Evolutionary conservation across 495 filamentous ascomycete genomes (phyloP), one percentile per base, ranked within the genome.

Genomic region (Aspergillus kassunensis): DNA sequence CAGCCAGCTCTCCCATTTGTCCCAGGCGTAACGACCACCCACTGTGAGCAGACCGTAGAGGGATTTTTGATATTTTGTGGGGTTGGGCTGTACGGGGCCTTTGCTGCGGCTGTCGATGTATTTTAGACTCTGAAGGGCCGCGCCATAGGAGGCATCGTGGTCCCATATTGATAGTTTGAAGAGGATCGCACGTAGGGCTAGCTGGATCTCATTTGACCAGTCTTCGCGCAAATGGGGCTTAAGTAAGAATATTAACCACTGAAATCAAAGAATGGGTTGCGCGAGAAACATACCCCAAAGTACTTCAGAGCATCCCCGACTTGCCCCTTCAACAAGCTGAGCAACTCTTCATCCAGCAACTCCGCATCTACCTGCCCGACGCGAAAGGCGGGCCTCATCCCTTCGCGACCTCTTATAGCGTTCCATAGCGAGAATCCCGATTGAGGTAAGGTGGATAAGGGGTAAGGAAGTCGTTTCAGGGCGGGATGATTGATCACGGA

Each of bases 91-190:
- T 2, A 84, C 78, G 0, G 80, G 73, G 1, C 82, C 80, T 30
- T 70, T 75, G 44, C 78, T 77, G 50, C 93, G 80, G 33, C 90
- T 91, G 63, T 97, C 93, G 19, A 85, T 86, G 61, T 95, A 97
- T 59, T 83, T 83, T 8, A 97, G 80, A 51, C 93, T 93, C 62
- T 97, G 93, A 24, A 99, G 72, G 4, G 88, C 84, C 13, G 95
- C 95, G 49, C 93, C 93, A 64, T 99, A 99, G 0, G 88, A 91
- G 16, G 95, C 87, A 70, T 96, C 79, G 65, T 96, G 88, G 64
- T 97, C 91, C 93, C 93, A 99, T 44, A 97, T 88, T 1, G 87
- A 87, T 53, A 99, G 79, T 66, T 97, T 97, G 75, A 95, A 99
- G 13, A 99, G 74, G 2, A 91, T 74, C 6, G 84, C 81, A 11